Conservation (phyloP, 768 basidiomycete genomes). For the Amanita rimosa region DNA sequence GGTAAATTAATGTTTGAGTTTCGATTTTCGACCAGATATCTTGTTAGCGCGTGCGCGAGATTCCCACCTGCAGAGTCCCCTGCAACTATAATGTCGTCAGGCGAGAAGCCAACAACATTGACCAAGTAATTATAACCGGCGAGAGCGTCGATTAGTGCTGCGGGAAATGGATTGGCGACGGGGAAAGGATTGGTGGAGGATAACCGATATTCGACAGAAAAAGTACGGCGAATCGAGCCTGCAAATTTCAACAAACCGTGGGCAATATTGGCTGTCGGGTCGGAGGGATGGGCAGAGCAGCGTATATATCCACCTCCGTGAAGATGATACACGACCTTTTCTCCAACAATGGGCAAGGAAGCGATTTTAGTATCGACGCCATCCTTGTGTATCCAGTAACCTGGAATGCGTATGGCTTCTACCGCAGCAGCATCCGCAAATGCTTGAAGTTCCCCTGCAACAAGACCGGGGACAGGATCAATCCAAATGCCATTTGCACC, state of each 20-base stretch:
- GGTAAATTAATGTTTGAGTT: conserved; percentile 11
- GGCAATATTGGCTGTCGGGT: conserved; percentile 31
- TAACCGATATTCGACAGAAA: conserved; percentile 66
- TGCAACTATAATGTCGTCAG: conserved; percentile 31
- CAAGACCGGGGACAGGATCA: conserved; percentile 28
- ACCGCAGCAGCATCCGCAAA: conserved; percentile 30
- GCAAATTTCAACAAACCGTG: conserved; percentile 36
- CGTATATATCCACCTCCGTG: conserved; percentile 53
- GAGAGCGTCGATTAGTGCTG: conserved; percentile 39
- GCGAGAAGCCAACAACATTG: conserved; percentile 25
- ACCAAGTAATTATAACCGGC: conserved; percentile 42
- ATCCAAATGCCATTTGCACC: conserved; percentile 41
- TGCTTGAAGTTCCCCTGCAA: conserved; percentile 29
- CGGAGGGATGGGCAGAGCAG: conserved; percentile 44
- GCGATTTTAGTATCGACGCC: conserved; percentile 22
- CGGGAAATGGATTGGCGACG: conserved; percentile 33
- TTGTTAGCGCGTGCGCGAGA: conserved; percentile 27
- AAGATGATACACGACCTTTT: conserved; percentile 45
- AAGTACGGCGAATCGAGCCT: conserved; percentile 30
- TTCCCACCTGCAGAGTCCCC: conserved; percentile 51
- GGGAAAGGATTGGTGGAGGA: conserved; percentile 32
- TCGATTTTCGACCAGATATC: conserved; percentile 25
- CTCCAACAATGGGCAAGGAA: conserved; percentile 29
- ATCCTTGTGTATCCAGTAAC: conserved; percentile 44
- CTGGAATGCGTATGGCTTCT: conserved; percentile 34